Percentiles rank a stretch among this genome's conserved stretches.
These are phyloP conservation scores for Panus rudis DNA, from an alignment of 768 basidiomycete genomes.

Conservation along the genomic window DNA sequence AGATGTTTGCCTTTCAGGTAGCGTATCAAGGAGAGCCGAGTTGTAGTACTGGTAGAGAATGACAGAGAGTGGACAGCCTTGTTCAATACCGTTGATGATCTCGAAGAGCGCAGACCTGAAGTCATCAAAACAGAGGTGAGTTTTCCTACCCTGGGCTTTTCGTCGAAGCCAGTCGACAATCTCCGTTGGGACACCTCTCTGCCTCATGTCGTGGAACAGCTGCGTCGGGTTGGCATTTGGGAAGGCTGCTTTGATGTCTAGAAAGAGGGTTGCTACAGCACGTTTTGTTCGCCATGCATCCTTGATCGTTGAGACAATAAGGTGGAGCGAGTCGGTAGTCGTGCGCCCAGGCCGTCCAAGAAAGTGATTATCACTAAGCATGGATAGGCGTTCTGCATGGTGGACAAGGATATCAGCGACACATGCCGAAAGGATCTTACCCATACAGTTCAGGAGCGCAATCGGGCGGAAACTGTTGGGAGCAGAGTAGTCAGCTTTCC, in stretches of 20 bases:
- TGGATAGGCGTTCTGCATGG: constrained; percentile 21
- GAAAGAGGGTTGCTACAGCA: constrained; percentile 23
- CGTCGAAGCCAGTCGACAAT: constrained; percentile 12
- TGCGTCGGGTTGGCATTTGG: constrained; percentile 10
- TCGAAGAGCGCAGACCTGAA: constrained; percentile 13
- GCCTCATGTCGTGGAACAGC: constrained; percentile 12
- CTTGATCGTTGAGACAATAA: constrained; percentile 14
- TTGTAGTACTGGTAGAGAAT: constrained; percentile 29
- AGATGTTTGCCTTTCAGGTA: not conserved
- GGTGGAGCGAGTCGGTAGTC: constrained; percentile 22
- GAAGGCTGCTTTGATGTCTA: constrained; percentile 30
- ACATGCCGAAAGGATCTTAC: constrained; percentile 22
- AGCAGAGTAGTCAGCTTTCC: constrained; percentile 25
- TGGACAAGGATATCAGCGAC: constrained; percentile 19
- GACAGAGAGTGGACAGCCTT: constrained; percentile 27
- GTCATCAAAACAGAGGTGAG: constrained; percentile 21
- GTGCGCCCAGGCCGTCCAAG: constrained; percentile 17
- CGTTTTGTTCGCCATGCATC: constrained; percentile 16
- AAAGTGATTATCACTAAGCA: constrained; percentile 18
- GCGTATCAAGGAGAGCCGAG: constrained; percentile 12
- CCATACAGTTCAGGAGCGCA: constrained; percentile 25
- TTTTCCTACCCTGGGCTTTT: constrained; percentile 14
- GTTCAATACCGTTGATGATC: constrained; percentile 23
- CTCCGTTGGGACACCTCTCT: constrained; percentile 11
- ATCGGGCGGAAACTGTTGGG: constrained; percentile 33